Base-by-base conservation (phyloP, 805 yeast species). In the Pachysolen tannophilus region DNA sequence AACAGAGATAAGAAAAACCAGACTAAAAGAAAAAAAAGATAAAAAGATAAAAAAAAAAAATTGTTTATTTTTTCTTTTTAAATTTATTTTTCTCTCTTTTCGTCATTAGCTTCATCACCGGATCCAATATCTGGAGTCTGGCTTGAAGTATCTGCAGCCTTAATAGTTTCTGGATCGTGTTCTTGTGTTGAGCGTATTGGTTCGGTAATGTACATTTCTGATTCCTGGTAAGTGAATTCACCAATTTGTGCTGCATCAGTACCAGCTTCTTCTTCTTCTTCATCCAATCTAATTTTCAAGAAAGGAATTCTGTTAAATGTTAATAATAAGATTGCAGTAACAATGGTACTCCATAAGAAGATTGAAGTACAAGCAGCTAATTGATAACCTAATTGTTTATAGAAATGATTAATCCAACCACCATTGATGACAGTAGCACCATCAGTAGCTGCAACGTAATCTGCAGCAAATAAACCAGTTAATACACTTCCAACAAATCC, bases 391-490 rank as follows among this genome's bases (percentile, higher is more conserved):
- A 87, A 73, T 64, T 87, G 97, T 40, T 61, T 68, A 59, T 70
- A 84, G 67, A 85, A 73, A 49, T 82, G 86, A 65, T 82, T 82
- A 42, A 87, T 60, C 92, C 95, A 84, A 41, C 96, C 97, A 51
- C 95, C 94, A 19, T 55, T 67, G 45, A 83, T 82, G 13, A 65
- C 71, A 9, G 75, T 58, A 33, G 61, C 58, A 36, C 86, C 94
- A 52, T 88, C 95, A 10, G 82, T 57, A 28, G 85, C 87, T 31
- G 94, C 81, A 47, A 88, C 78, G 61, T 88, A 86, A 62, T 83
- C 84, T 33, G 94, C 85, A 19, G 97, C 94, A 57, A 90, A 90
- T 44, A 90, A 67, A 54, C 95, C 97, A 17, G 97, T 90, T 58
- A 87, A 57, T 16, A 82, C 63, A 19, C 85, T 75, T 35, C 97